phyloP scores from a whole-genome alignment of 2,329 filamentous ascomycete genomes.

The Xylaria digitata region DNA sequence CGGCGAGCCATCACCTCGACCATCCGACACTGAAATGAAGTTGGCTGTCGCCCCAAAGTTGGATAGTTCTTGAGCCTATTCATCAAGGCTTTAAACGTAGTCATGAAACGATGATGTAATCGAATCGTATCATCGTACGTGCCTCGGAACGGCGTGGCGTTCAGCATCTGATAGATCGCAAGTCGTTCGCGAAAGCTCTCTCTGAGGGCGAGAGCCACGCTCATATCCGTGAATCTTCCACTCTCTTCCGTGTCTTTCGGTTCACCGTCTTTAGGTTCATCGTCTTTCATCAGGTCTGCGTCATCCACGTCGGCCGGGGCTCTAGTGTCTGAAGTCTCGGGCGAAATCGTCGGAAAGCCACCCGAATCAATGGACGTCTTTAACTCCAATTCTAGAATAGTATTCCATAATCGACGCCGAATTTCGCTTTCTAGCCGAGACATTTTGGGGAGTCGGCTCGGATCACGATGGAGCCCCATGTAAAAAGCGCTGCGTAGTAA shows the following conservation, averaged over 20 bases:
- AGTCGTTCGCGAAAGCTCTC: conserved; percentile 58
- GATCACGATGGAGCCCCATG: conserved; percentile 70
- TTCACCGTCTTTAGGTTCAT: conserved; percentile 49
- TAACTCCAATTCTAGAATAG: conserved; percentile 65
- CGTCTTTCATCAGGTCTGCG: conserved; percentile 60
- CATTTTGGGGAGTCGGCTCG: conserved; percentile 61
- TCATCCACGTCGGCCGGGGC: conserved; percentile 65
- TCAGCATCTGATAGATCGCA: conserved; percentile 56
- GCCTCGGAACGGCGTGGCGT: conserved; percentile 52
- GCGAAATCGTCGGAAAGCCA: conserved; percentile 60
- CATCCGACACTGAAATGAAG: conserved; percentile 56
- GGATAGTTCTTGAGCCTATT: conserved; percentile 41
- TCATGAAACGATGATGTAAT: conserved; percentile 57
- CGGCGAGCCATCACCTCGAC: conserved; percentile 65
- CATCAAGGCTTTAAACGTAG: conserved; percentile 56
- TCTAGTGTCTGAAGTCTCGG: conserved; percentile 62
- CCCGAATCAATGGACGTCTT: conserved; percentile 64
- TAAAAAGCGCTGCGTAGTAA: conserved; percentile 66
- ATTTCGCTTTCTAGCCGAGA: conserved; percentile 63
- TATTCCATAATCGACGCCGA: conserved; percentile 67
- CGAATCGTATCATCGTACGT: conserved; percentile 59
- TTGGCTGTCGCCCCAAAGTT: conserved; percentile 36
- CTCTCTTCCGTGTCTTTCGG: conserved; percentile 37
- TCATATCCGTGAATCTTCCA: conserved; percentile 59
- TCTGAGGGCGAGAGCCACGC: conserved; percentile 61